A percentile compares a stretch with the other conserved stretches of the same genome.
phyloP scores from a whole-genome alignment of 2,329 filamentous ascomycete species.

The Fusarium burgessii region DNA sequence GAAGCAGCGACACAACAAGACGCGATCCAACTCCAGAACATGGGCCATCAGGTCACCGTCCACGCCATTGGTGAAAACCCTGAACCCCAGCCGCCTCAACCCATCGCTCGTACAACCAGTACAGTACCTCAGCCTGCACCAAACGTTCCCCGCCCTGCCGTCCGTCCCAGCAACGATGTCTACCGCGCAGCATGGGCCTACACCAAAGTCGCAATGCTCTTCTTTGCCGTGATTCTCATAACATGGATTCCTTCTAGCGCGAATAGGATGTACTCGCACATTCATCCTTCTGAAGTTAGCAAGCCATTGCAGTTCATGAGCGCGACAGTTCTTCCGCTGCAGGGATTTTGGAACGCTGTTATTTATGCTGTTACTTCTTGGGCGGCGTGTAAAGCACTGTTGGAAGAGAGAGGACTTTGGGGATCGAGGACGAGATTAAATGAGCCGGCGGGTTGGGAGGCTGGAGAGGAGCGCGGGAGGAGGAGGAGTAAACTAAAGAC shows the following conservation, averaged over 20 bases:
- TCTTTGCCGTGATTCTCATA: neutral
- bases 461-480: neutral
- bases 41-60: neutral
- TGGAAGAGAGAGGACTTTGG: neutral
- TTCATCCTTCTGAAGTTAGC: neutral
- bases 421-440: neutral
- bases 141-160: neutral
- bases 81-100: neutral
- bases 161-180: neutral
- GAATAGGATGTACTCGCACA: conserved; percentile 9
- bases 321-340: neutral
- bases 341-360: conserved; percentile 7
- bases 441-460: neutral
- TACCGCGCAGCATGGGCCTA: conserved; percentile 14
- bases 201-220: conserved; percentile 7
- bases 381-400: neutral
- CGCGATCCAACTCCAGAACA: neutral
- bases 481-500: neutral
- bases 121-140: neutral
- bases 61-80: neutral
- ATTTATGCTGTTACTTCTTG: conserved; percentile 2
- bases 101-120: neutral
- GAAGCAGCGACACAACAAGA: neutral
- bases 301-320: conserved; percentile 17
- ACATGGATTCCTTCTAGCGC: conserved; percentile 7